These are phyloP conservation scores for Dactylonectria estremocensis DNA, from an alignment of 2,329 filamentous ascomycete species.

Conservation along the genomic window DNA sequence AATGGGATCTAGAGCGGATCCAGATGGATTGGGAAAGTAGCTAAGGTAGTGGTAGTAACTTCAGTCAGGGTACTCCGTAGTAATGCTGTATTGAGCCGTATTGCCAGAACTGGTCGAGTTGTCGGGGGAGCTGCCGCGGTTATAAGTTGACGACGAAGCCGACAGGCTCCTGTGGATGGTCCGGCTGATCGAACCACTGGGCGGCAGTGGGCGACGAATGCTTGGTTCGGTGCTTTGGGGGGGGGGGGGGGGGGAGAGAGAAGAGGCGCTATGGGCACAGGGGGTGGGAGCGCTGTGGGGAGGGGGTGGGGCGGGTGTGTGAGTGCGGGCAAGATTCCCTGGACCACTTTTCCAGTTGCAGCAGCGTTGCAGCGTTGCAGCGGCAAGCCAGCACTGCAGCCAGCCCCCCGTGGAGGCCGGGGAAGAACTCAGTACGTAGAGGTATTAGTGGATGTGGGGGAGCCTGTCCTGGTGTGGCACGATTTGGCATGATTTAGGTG, in stretches of 20 bases:
- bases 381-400: background rate
- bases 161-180: constrained; percentile 23
- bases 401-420: background rate
- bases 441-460: constrained; percentile 1
- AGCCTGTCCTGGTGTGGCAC: constrained; percentile 18
- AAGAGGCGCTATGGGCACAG: constrained; percentile 8
- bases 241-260: too few relatives aligned
- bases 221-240: background rate
- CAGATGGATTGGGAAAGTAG: constrained; percentile 3
- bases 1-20: constrained; percentile 11
- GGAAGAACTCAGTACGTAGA: background rate
- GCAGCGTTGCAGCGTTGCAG: background rate
- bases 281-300: constrained; percentile 5
- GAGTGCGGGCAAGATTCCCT: constrained; percentile 19
- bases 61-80: background rate
- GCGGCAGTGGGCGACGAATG: constrained; percentile 25
- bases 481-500: background rate
- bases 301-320: constrained; percentile 18
- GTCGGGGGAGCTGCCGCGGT: constrained; percentile 22
- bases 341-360: background rate
- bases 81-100: constrained; percentile 6
- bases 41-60: background rate
- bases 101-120: background rate
- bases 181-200: constrained; percentile 36
- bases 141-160: constrained; percentile 31